Conservation (phyloP, 2,329 filamentous ascomycete species). For the Cercospora sojina region DNA sequence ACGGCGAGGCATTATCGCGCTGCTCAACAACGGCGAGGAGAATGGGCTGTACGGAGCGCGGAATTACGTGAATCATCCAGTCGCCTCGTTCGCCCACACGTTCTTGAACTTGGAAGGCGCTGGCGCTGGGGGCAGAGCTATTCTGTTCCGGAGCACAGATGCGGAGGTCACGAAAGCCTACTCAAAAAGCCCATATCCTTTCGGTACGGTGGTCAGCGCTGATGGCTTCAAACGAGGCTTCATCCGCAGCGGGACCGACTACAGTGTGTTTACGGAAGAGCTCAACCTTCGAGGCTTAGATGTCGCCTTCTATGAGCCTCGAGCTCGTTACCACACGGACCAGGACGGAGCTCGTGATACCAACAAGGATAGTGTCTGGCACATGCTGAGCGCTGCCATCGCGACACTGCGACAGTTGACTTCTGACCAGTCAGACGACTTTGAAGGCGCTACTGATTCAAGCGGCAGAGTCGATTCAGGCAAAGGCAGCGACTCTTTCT, state of each 20-base stretch:
- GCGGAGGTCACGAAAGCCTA: constrained; percentile 82
- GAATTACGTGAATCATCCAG: constrained; percentile 78
- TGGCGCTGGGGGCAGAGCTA: constrained; percentile 83
- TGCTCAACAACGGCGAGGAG: constrained; percentile 96
- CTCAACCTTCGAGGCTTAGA: constrained; percentile 81
- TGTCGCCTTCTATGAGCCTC: constrained; percentile 84
- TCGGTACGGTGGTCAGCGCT: constrained; percentile 75
- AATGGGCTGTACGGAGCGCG: constrained; percentile 85
- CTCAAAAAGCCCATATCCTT: constrained; percentile 68
- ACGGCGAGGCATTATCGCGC: constrained; percentile 73
- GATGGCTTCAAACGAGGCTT: constrained; percentile 80
- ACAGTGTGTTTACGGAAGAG: constrained; percentile 73
- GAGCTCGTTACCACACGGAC: constrained; percentile 85
- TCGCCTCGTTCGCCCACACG: constrained; percentile 76
- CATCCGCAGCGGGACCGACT: constrained; percentile 86
- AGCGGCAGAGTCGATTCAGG: constrained; percentile 66
- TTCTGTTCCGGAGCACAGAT: constrained; percentile 85
- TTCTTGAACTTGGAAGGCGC: constrained; percentile 96
- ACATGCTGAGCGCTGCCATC: constrained; percentile 86
- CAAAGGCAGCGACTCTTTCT: constrained; percentile 64
- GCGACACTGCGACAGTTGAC: constrained; percentile 71
- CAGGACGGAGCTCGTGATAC: constrained; percentile 83
- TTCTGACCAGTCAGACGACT: constrained; percentile 64
- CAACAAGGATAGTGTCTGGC: constrained; percentile 72
- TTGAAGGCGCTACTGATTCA: constrained; percentile 58